These are phyloP conservation scores for Cyberlindnera japonica DNA, from an alignment of 805 yeast species.

Conservation along the genomic window DNA sequence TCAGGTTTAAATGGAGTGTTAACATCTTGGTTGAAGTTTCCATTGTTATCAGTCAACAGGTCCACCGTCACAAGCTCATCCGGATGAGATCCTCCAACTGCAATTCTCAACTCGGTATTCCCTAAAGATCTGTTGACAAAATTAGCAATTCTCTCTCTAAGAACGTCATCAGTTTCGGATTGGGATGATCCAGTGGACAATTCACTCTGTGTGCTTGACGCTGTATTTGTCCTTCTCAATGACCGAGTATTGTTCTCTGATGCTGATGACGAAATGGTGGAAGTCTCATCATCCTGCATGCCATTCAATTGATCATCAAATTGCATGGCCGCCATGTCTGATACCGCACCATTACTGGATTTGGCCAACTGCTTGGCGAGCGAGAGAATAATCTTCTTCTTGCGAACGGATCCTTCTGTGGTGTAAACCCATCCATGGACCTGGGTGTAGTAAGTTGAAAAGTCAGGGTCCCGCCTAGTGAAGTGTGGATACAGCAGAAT, in stretches of 20 bases:
- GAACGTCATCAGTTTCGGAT: constrained; percentile 39
- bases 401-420: constrained; percentile 68
- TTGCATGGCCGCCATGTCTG: constrained; percentile 30
- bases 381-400: constrained; percentile 64
- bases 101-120: constrained; percentile 48
- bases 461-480: constrained; percentile 34
- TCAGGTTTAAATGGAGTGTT: constrained; percentile 60
- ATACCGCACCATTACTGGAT: constrained; percentile 22
- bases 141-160: constrained; percentile 63
- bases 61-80: constrained; percentile 30
- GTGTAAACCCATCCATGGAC: constrained; percentile 69
- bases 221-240: constrained; percentile 10
- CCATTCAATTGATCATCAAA: constrained; percentile 35
- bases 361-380: constrained; percentile 66
- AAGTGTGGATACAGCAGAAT: constrained; percentile 61
- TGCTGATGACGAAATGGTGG: constrained; percentile 19
- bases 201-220: constrained; percentile 9
- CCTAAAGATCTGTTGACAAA: constrained; percentile 69
- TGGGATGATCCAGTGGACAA: constrained; percentile 5
- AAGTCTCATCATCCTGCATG: constrained; percentile 22
- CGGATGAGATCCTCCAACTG: constrained; percentile 48
- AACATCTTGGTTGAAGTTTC: constrained; percentile 56
- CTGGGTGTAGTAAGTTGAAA: constrained; percentile 45
- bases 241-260: constrained; percentile 6
- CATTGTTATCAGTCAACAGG: constrained; percentile 58